phyloP scores from a whole-genome alignment of 2,329 filamentous ascomycete genomes.

The Calonectria pseudoturangicola region DNA sequence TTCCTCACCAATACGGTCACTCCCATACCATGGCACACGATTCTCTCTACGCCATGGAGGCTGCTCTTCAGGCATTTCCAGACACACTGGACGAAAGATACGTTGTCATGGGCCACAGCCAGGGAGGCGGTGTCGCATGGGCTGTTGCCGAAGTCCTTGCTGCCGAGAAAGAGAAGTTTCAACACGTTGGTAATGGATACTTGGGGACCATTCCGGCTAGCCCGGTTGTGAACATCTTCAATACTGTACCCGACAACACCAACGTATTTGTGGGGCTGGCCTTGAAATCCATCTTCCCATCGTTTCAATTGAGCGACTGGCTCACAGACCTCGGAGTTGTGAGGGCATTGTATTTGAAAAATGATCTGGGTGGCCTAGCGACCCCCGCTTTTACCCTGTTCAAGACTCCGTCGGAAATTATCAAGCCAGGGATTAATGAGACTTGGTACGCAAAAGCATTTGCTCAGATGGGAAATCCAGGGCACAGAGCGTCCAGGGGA shows the following conservation, averaged over 20 bases:
- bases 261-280: constrained; percentile 1
- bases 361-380: constrained; percentile 32
- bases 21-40: constrained; percentile 63
- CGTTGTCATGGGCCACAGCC: constrained; percentile 67
- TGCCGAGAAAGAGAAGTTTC: constrained; percentile 39
- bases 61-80: constrained; percentile 63
- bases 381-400: fast-evolving
- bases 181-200: too few species aligned
- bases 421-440: not conserved
- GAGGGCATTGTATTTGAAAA: constrained; percentile 24
- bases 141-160: constrained; percentile 50
- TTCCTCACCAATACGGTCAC: constrained; percentile 64
- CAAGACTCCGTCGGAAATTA: not conserved
- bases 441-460: constrained; percentile 35
- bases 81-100: constrained; percentile 59
- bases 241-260: not conserved
- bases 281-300: constrained; percentile 32
- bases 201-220: constrained; percentile 41
- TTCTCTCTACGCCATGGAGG: constrained; percentile 63
- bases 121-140: constrained; percentile 68
- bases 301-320: constrained; percentile 45
- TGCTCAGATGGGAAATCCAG: constrained; percentile 42
- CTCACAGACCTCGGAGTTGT: constrained; percentile 38
- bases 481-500: constrained; percentile 56
- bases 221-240: constrained; percentile 19